These are phyloP conservation scores for Colletotrichum noveboracense DNA, from an alignment of 2,329 filamentous ascomycete species.

Conservation along the genomic window DNA sequence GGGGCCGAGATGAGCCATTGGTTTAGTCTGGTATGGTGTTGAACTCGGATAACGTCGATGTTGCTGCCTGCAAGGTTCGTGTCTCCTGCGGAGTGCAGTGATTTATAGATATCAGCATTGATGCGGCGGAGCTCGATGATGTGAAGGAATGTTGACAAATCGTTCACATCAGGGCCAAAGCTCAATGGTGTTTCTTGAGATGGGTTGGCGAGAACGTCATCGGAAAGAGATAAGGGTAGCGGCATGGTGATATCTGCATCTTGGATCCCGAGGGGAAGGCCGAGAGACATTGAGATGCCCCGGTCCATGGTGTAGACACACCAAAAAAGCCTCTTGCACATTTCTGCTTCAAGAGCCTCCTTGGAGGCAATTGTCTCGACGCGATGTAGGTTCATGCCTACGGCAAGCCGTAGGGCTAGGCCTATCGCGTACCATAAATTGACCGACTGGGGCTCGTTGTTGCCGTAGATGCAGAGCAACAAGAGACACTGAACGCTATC, in stretches of 20 bases:
- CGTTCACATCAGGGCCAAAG: neutral
- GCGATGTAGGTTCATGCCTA: slow-evolving; percentile 26
- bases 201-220: neutral
- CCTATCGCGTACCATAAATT: slow-evolving; percentile 29
- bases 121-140: slow-evolving; percentile 29
- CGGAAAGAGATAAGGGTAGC: slow-evolving; percentile 18
- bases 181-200: neutral
- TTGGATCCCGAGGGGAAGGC: slow-evolving; percentile 27
- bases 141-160: slow-evolving; percentile 30
- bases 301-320: slow-evolving; percentile 30
- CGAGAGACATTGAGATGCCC: slow-evolving; percentile 29
- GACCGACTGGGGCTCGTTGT: slow-evolving; percentile 29
- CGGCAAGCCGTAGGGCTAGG: slow-evolving; percentile 25
- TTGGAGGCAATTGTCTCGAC: slow-evolving; percentile 18
- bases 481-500: slow-evolving; percentile 30
- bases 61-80: neutral
- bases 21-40: slow-evolving; percentile 16
- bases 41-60: neutral
- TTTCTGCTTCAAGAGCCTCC: slow-evolving; percentile 23
- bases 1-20: slow-evolving; percentile 29
- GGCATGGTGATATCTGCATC: slow-evolving; percentile 28
- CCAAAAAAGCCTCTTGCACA: slow-evolving; percentile 34
- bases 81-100: slow-evolving; percentile 21
- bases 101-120: slow-evolving; percentile 26
- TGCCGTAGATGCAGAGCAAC: slow-evolving; percentile 29